These are phyloP conservation scores for Phaffia tasmanica DNA, from an alignment of 768 basidiomycete genomes.

Conservation along the genomic window DNA sequence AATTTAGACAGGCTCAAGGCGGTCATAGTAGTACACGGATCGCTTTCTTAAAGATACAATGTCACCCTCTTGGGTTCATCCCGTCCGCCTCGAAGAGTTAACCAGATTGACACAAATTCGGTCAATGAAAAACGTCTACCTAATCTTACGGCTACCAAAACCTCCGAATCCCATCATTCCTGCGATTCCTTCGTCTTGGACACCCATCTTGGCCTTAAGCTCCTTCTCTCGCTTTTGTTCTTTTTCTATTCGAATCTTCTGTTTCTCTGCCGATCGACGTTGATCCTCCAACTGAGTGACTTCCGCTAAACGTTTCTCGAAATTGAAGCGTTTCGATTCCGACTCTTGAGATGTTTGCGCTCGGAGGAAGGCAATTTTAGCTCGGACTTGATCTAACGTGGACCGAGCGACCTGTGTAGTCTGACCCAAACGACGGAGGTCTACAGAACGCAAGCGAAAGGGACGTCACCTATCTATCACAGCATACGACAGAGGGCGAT, in stretches of 20 bases:
- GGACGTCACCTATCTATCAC: background rate
- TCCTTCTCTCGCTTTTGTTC: conserved; percentile 58
- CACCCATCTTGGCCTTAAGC: conserved; percentile 40
- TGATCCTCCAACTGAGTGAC: conserved; percentile 59
- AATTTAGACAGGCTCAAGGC: too few relatives aligned
- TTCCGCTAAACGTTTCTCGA: conserved; percentile 74
- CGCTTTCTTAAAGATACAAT: too few relatives aligned
- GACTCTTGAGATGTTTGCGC: conserved; percentile 76
- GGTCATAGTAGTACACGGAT: too few relatives aligned
- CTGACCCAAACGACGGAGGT: conserved; percentile 88
- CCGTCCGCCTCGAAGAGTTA: too few relatives aligned
- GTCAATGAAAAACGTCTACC: conserved; percentile 35
- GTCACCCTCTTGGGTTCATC: too few relatives aligned
- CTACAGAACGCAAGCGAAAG: conserved; percentile 41
- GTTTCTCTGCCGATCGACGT: conserved; percentile 49
- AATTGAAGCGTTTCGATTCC: conserved; percentile 82
- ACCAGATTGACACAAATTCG: too few relatives aligned
- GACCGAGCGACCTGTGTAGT: conserved; percentile 83
- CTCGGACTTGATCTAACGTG: conserved; percentile 82
- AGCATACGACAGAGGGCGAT: background rate
- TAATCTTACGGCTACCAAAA: conserved; percentile 47
- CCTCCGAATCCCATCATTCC: conserved; percentile 84
- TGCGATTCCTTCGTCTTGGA: conserved; percentile 55
- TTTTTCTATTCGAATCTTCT: conserved; percentile 44
- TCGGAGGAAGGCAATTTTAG: conserved; percentile 73